Evolutionary conservation across 192 early-diverging fungal species (phyloP).

Genomic region (Podila verticillata): DNA sequence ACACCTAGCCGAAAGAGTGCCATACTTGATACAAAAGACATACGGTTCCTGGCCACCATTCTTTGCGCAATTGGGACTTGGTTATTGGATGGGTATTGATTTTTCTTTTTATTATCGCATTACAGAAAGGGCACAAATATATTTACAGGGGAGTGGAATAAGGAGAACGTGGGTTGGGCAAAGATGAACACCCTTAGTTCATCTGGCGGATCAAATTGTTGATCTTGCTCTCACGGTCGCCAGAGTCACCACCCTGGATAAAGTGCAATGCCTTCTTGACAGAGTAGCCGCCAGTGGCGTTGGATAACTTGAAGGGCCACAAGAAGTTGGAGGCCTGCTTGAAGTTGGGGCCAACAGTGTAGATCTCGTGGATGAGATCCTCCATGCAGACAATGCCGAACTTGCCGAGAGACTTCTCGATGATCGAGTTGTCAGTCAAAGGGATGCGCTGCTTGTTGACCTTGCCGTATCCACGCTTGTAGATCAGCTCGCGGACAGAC

Average conservation of each 20-base stretch:
- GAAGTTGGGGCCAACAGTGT: slow-evolving; percentile 98
- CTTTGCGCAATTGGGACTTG: too few species aligned
- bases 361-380: slow-evolving; percentile 98
- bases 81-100: too few species aligned
- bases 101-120: too few species aligned
- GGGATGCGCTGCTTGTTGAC: slow-evolving; percentile 97
- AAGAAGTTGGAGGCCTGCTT: slow-evolving; percentile 98
- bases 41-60: too few species aligned
- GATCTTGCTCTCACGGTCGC: slow-evolving; percentile 97
- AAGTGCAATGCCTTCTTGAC: slow-evolving; percentile 96
- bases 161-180: background rate
- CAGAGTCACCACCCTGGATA: slow-evolving; percentile 97
- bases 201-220: slow-evolving; percentile 96
- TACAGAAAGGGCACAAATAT: background rate
- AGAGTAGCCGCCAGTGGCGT: slow-evolving; percentile 96
- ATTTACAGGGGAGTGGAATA: background rate
- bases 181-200: slow-evolving; percentile 74
- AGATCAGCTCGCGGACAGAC: slow-evolving; percentile 98
- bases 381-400: slow-evolving; percentile 97
- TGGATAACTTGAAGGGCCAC: slow-evolving; percentile 99
- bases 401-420: slow-evolving; percentile 92
- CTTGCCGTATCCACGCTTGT: slow-evolving; percentile 99
- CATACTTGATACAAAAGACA: too few species aligned
- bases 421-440: slow-evolving; percentile 95
- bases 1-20: too few species aligned